phyloP scores from a whole-genome alignment of 306 rosid species.

The Amphicarpaea edgeworthii region DNA sequence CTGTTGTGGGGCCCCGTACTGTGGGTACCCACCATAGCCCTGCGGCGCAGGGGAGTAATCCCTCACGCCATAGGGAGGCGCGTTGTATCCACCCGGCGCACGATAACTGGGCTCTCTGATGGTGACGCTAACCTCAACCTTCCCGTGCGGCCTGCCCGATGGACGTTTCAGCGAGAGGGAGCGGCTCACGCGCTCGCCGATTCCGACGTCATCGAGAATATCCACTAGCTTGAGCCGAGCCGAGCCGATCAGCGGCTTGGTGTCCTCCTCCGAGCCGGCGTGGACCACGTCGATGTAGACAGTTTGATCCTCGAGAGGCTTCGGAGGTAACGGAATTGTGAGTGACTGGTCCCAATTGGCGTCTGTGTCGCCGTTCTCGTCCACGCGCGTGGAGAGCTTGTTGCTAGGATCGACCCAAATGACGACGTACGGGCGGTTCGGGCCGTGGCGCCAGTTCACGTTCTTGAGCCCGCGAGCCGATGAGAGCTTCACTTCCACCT shows the following conservation, averaged over 20 bases:
- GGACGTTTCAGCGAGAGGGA: slow-evolving; percentile 72
- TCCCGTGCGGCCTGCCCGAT: slow-evolving; percentile 86
- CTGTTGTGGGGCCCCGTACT: slow-evolving; percentile 43
- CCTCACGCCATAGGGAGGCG: slow-evolving; percentile 71
- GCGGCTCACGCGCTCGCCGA: slow-evolving; percentile 50
- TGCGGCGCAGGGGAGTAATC: slow-evolving; percentile 52
- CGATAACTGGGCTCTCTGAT: slow-evolving; percentile 58
- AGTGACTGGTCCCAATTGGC: slow-evolving; percentile 80
- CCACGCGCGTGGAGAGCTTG: slow-evolving; percentile 62
- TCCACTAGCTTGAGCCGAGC: slow-evolving; percentile 66
- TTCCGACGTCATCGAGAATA: slow-evolving; percentile 60
- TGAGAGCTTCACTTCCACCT: slow-evolving; percentile 61
- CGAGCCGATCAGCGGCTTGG: slow-evolving; percentile 83
- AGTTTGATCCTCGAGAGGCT: slow-evolving; percentile 62
- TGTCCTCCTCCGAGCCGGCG: slow-evolving; percentile 66
- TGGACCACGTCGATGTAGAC: slow-evolving; percentile 78
- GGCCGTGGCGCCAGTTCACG: slow-evolving; percentile 90
- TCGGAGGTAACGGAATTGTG: slow-evolving; percentile 52
- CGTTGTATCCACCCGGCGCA: slow-evolving; percentile 52
- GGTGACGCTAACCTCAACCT: slow-evolving; percentile 60
- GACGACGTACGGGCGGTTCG: slow-evolving; percentile 75
- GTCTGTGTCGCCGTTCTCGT: slow-evolving; percentile 64
- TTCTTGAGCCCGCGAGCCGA: slow-evolving; percentile 76
- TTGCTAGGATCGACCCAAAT: slow-evolving; percentile 75
- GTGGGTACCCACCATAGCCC: slow-evolving; percentile 48